Base-by-base conservation (phyloP, 345 rosid genomes). In the Dovyalis caffra region DNA sequence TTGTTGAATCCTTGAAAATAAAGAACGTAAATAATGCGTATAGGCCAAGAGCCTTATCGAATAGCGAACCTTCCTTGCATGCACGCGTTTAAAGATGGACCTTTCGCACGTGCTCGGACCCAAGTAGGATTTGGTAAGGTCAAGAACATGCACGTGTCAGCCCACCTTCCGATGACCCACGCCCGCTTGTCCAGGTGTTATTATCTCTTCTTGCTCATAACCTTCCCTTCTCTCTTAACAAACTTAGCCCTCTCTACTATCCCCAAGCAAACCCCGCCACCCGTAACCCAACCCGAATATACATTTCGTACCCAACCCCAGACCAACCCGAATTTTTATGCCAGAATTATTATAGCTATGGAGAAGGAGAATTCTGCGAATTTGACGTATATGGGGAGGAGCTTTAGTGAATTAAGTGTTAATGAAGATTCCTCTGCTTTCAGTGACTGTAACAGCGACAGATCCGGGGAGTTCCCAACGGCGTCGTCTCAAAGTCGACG, bases 381-480 rank as follows among this genome's bases (percentile, higher is more conserved):
- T 62, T 86, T 78, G 83, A 72, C 75, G 7, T 88, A 91, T 64
- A 66, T 83, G 83, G 89, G 88, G 56, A 80, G 81, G 76, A 83
- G 73, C 66, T 86, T 81, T 64, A 76, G 80, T 37, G 86, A 83
- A 66, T 64, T 74, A 53, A 76, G 78, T 72, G 62, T 72, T 76
- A 82, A 86, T 70, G 92, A 86, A 61, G 74, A 76, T 65, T 85
- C 95, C 63, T 86, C 93, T 23, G 92, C 99, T 81, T 95, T 95
- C 83, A 91, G 97, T 75, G 97, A 92, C 60, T 92, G 97, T 79
- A 91, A 87, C 85, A 95, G 99, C 84, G 98, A 95, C 71, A 85
- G 92, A 85, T 95, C 99, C 80, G 99, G 99, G 18, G 97, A 91
- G 70, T 95, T 95, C 67, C 74, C 88, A 1, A 69, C 96, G 66